Evolutionary conservation across 352 stramenopile species (phyloP), one percentile per base, ranked within the genome.

Genomic region (Discostella stelligera): DNA sequence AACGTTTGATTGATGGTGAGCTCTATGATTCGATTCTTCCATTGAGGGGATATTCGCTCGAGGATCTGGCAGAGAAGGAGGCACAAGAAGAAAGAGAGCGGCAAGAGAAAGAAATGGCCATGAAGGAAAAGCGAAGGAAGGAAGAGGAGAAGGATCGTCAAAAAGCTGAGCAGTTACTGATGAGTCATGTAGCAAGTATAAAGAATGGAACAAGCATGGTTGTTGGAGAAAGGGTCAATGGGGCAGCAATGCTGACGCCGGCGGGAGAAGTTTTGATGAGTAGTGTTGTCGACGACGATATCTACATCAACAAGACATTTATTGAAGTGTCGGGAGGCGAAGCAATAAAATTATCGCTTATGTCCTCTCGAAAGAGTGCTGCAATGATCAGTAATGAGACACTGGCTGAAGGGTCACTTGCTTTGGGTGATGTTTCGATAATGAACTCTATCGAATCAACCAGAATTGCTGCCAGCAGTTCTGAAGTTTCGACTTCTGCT

Each of bases 21-120:
- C 32, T 91, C 0, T 85, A 80, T 55, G 81, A 91, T 56, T 87
- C 80, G 59, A 41, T 89, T 25, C 62, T 93, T 21, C 89, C 89
- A 10, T 18, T 90, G 13, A 61, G 82, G 66, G 89, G 89, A 54
- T 93, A 90, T 63, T 82, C 78, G 10, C 74, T 88, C 2, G 83
- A 90, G 56, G 87, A 92, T 50, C 48, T 91, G 8, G 66, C 66
- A 25, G 79, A 93, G 71, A 90, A 80, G 70, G 79, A 93, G 74
- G 69, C 48, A 21, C 64, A 83, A 55, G 84, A 92, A 53, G 78
- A 86, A 62, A 64, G 41, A 67, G 41, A 87, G 39, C 27, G 83
- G 61, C 71, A 67, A 63, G 84, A 91, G 70, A 66, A 61, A 46
- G 83, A 93, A 59, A 14, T 67, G 9, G 49, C 20, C 7, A 79